Evolutionary conservation across 2,329 filamentous ascomycete species (phyloP), one percentile per base, ranked within the genome.

Genomic region (Paecilomyces sp.): DNA sequence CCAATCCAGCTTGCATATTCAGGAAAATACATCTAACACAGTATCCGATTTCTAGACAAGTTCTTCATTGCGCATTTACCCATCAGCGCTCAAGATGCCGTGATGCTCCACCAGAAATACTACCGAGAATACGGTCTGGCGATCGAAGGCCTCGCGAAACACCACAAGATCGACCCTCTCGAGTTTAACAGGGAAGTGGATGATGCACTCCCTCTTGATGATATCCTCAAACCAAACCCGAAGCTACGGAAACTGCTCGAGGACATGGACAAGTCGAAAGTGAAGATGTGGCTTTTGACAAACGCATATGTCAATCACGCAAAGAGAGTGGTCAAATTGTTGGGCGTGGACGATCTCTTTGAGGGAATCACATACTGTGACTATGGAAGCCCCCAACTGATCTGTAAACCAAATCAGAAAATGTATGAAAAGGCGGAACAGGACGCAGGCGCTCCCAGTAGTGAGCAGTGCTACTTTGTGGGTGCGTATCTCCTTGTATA

Each of bases 111-210:
- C 76, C 82, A 86, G 74, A 90, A 92, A 68, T 99, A 99, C 80
- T 99, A 97, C 79, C 88, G 87, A 69, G 92, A 90, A 74, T 99
- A 99, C 73, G 94, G 95, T 31, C 85, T 99, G n/a, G 94, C 94
- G 31, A 95, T 99, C 64, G 92, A 97, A 77, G 94, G 94, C 1
- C 83, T 99, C 1, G 91, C 96, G 41, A 87, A 91, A 9, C 90
- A 97, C 76, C 94, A 99, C 79, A 87, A 96, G 75, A 96, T 99
- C 68, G 91, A 97, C 69, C 90, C 94, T 1, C 81, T 99, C 4
- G 92, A 95, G 58, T 99, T 97, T 80, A 99, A 99, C 74, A 78
- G 84, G 64, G 88, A 96, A 76, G 94, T 99, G 12, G 94, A 99
- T 71, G 94, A 99, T 73, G 94, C 94, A 2, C 78, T 99, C 24